Base-by-base conservation (phyloP, 805 yeast genomes). In the Lachancea fermentati region DNA sequence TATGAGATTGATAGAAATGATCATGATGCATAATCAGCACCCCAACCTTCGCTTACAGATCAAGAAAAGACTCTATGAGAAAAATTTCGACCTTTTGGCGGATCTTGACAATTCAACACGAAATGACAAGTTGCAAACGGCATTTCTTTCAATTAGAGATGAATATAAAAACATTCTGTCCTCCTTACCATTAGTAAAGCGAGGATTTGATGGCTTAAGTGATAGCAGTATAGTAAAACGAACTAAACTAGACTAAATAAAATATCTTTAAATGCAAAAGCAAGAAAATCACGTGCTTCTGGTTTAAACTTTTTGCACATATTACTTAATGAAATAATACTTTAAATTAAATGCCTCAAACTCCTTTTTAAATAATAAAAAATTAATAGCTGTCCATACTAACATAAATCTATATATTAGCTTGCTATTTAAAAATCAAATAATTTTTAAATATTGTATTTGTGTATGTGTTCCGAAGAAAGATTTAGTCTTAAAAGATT, bases 1-100 rank as follows among this genome's bases (percentile, higher is more conserved):
- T 50, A 73, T 75, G 39, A 69, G 97, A 46, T 68, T 85, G 25
- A 51, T 82, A 4, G 98, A 93, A 57, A 81, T 93, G 86, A 70
- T 75, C 1, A 61, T 82, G 24, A 57, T 52, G 50, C 65, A 66
- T 32, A 62, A 62, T 43, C 66, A 68, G 5, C 63, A 77, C 14
- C 37, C 46, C 5, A 60, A 58, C 29, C 49, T 63, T 5, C 66
- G 93, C 39, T 54, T 80, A 22, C 72, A 74, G 47, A 81, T 91
- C 46, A 91, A 89, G 60, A 73, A 69, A 52, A 71, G 98, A 43
- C 63, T 93, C 18, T 91, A 71, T 55, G 71, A 76, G 41, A 85
- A 86, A 56, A 93, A 93, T 63, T 76, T 70, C 51, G 97, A 89
- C 42, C 88, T 87, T 0, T 68, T 93, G 40, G 63, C 62, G 26